phyloP scores from a whole-genome alignment of 2,329 filamentous ascomycete species.

The Penicillium sp. region DNA sequence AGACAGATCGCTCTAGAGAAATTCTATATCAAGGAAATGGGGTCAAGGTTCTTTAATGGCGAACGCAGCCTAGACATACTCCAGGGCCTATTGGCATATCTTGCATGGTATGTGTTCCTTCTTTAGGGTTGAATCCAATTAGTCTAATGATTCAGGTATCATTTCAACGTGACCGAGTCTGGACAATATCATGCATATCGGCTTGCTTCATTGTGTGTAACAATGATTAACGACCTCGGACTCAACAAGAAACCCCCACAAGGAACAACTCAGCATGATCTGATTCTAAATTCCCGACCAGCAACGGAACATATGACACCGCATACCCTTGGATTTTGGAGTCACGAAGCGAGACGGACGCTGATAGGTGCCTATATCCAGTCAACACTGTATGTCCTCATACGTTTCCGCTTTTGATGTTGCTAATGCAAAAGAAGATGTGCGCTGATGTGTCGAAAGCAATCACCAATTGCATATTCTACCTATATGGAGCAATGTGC shows the following conservation, averaged over 20 bases:
- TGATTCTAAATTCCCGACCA: not conserved
- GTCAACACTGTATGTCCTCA: not conserved
- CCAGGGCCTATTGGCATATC: not conserved
- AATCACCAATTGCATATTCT: not conserved
- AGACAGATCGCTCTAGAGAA: not conserved
- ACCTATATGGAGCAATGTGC: not conserved
- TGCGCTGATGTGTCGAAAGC: not conserved
- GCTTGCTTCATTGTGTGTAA: not conserved
- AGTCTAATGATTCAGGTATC: not conserved
- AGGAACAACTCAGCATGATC: not conserved
- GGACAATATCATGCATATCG: not conserved
- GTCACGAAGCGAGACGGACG: not conserved
- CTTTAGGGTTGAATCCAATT: not conserved
- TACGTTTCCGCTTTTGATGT: not conserved
- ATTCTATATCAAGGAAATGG: not conserved
- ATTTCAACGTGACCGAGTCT: not conserved
- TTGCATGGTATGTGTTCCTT: not conserved
- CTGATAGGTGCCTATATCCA: not conserved
- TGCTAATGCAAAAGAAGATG: not conserved
- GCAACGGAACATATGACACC: not conserved
- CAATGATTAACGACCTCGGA: not conserved
- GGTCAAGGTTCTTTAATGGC: not conserved
- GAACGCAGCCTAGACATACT: not conserved
- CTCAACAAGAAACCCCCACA: not conserved
- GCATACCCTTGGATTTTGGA: not conserved